Evolutionary conservation across 768 basidiomycete species (phyloP).

Genomic region (Dictyophora rubrovolvata): DNA sequence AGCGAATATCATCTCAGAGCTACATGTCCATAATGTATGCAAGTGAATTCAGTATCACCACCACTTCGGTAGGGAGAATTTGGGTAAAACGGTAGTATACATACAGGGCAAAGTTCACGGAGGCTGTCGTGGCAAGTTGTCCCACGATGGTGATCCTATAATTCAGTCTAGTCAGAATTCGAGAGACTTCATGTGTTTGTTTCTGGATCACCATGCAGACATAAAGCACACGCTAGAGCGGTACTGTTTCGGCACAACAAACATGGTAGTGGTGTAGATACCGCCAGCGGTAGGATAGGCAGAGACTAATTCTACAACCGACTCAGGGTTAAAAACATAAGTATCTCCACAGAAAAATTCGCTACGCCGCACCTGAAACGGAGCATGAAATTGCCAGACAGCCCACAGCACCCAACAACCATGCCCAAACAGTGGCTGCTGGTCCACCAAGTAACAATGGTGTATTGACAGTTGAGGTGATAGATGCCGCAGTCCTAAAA

Average conservation of each 20-base stretch:
- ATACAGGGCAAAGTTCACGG: conserved; percentile 22
- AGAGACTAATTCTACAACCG: conserved; percentile 23
- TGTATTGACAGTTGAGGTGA: conserved; percentile 30
- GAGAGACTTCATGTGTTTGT: conserved; percentile 5
- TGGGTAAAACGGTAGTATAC: conserved; percentile 3
- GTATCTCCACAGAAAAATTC: conserved; percentile 13
- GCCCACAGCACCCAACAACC: conserved; percentile 22
- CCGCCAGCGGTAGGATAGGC: conserved; percentile 33
- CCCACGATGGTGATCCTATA: conserved; percentile 24
- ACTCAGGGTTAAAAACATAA: conserved; percentile 12
- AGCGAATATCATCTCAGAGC: conserved; percentile 44
- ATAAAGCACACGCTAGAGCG: conserved; percentile 26
- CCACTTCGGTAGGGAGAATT: background rate
- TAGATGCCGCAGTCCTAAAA: conserved; percentile 19
- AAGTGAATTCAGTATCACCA: conserved; percentile 17
- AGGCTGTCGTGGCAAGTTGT: conserved; percentile 21
- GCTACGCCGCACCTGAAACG: background rate
- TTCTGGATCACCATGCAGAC: conserved; percentile 23
- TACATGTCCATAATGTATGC: conserved; percentile 17
- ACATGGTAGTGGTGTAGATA: conserved; percentile 29
- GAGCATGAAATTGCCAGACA: conserved; percentile 3
- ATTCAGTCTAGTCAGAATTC: background rate
- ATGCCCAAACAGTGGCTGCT: conserved; percentile 29
- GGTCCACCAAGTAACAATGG: conserved; percentile 28
- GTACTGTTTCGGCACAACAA: conserved; percentile 24